Base-by-base conservation (phyloP, 345 rosid genomes). In the Stellera chamaejasme region DNA sequence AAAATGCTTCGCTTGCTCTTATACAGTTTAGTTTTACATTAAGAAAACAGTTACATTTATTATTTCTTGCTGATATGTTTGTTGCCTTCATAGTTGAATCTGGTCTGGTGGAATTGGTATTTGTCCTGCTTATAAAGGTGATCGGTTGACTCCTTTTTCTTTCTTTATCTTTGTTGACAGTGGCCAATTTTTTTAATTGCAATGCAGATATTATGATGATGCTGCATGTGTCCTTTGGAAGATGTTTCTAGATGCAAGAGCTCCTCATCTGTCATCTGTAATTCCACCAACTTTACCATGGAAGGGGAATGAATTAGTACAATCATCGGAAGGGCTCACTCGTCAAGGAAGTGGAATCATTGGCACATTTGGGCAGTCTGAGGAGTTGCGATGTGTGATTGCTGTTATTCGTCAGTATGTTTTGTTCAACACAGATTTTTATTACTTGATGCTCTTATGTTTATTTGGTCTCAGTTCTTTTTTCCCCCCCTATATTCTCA, bases 301-400 rank as follows among this genome's bases (percentile, higher is more conserved):
- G 99, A 94, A 94, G 67, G 75, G 77, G 58, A 90, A 83, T 66
- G 96, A 90, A 72, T 83, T 85, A 56, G 78, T 78, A 62, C 88
- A 77, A 63, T 77, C 81, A 55, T 73, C 79, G 25, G 96, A 94
- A 74, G 96, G 95, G 59, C 84, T 85, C 60, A 94, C 93, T 61
- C 96, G 95, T 59, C 95, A 90, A 50, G 99, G 97, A 71, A 94
- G 97, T 75, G 99, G 99, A 58, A 76, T 87, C 58, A 84, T 87
- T 77, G 97, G 93, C 64, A 69, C 83, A 60, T 90, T 82, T 76
- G 99, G 97, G 69, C 93, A 87, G 71, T 76, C 90, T 26, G 97
- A 90, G 87, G 99, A 94, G 83, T 79, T 94, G 48, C 96, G 96
- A 42, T 94, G 97, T 67, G 99, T 94, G 74, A 94, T 94, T 66